These are phyloP conservation scores for Sordaria brevicollis DNA, from an alignment of 495 filamentous ascomycete species.

Conservation along the genomic window DNA sequence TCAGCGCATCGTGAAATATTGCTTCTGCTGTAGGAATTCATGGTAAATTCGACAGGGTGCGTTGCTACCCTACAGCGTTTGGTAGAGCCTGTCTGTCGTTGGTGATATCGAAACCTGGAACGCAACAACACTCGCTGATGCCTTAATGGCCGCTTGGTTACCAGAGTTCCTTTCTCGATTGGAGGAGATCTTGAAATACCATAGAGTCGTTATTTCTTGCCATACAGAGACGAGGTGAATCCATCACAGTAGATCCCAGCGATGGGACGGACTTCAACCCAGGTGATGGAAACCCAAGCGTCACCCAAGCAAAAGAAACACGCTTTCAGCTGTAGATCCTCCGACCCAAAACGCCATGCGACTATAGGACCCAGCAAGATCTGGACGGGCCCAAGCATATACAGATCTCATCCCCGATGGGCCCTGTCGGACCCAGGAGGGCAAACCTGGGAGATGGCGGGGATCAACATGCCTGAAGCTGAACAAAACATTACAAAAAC, in stretches of 20 bases:
- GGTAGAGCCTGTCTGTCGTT: no score
- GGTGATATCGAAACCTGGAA: no score
- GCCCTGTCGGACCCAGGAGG: neutral
- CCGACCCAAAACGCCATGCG: neutral
- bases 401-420: neutral
- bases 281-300: neutral
- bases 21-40: neutral
- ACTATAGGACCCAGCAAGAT: neutral
- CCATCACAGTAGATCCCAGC: neutral
- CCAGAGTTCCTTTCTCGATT: neutral
- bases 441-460: neutral
- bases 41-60: neutral
- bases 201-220: neutral
- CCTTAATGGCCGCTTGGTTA: neutral
- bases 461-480: neutral
- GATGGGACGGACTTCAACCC: no score
- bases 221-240: neutral
- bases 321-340: neutral
- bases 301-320: neutral
- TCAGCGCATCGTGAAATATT: neutral
- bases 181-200: no score
- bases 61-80: neutral
- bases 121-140: no score
- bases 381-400: neutral
- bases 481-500: neutral